Evolutionary conservation across 495 filamentous ascomycete genomes (phyloP).

Genomic region (Rusavskia elegans): DNA sequence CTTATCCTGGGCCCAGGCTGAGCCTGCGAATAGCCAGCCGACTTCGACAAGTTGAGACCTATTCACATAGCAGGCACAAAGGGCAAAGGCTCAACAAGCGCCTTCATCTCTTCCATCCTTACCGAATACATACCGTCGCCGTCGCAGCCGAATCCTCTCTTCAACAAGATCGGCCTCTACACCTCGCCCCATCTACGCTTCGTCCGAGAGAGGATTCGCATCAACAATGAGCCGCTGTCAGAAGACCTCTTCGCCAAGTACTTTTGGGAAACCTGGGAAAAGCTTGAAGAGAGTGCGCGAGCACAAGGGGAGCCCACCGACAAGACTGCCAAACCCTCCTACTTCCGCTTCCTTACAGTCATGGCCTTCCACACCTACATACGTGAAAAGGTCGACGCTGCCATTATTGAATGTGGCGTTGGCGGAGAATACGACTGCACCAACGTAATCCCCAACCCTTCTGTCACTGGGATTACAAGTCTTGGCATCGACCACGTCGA

Average conservation of each 20-base stretch:
- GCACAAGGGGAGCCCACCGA: constrained; percentile 30
- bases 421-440: constrained; percentile 90
- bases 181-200: constrained; percentile 80
- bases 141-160: constrained; percentile 22
- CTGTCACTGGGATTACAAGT: constrained; percentile 60
- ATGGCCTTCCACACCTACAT: constrained; percentile 84
- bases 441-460: constrained; percentile 67
- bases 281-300: constrained; percentile 39
- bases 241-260: constrained; percentile 63
- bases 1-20: background rate
- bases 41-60: constrained; percentile 59
- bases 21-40: constrained; percentile 36
- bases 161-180: constrained; percentile 61
- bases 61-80: constrained; percentile 87
- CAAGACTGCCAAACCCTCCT: constrained; percentile 52
- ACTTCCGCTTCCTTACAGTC: constrained; percentile 80
- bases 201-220: constrained; percentile 77
- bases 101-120: constrained; percentile 46
- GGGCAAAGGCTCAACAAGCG: constrained; percentile 74
- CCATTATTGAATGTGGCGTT: constrained; percentile 84
- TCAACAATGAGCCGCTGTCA: constrained; percentile 59
- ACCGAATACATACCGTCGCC: constrained; percentile 33
- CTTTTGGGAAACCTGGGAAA: constrained; percentile 85
- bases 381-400: constrained; percentile 60
- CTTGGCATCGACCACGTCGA: constrained; percentile 81